Evolutionary conservation across 495 filamentous ascomycete species (phyloP).

Genomic region (Halenospora varia): DNA sequence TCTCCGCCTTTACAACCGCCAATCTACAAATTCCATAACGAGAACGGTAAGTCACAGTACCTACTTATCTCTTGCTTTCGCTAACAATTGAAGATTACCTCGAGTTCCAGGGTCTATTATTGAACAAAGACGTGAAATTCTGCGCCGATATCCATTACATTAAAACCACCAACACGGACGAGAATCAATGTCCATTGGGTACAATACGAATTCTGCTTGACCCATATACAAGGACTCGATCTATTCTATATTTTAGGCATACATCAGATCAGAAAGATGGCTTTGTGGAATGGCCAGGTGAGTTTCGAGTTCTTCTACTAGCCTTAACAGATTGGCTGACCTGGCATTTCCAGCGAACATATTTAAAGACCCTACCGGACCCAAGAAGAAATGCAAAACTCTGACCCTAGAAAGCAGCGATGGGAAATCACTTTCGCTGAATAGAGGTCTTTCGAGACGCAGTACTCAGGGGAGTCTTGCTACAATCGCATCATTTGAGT

Average conservation of each 20-base stretch:
- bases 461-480: constrained; percentile 6
- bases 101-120: constrained; percentile 6
- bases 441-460: neutral
- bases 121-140: constrained; percentile 12
- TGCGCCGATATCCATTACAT: neutral
- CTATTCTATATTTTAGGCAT: constrained; percentile 13
- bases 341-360: neutral
- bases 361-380: constrained; percentile 10
- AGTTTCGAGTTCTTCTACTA: neutral
- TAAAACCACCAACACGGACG: neutral
- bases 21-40: constrained; percentile 12
- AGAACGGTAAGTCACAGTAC: constrained; percentile 2
- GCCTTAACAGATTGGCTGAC: neutral
- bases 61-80: neutral
- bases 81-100: constrained; percentile 7
- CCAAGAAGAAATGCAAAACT: neutral
- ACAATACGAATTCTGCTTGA: constrained; percentile 10
- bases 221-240: neutral
- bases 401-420: constrained; percentile 2
- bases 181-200: neutral
- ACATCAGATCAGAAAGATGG: constrained; percentile 3
- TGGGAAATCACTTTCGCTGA: neutral
- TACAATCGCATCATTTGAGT: constrained; percentile 3
- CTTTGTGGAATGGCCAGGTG: constrained; percentile 14
- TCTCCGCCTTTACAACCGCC: no score